phyloP scores from a whole-genome alignment of 2,329 filamentous ascomycete genomes.

The Biscogniauxia marginata region DNA sequence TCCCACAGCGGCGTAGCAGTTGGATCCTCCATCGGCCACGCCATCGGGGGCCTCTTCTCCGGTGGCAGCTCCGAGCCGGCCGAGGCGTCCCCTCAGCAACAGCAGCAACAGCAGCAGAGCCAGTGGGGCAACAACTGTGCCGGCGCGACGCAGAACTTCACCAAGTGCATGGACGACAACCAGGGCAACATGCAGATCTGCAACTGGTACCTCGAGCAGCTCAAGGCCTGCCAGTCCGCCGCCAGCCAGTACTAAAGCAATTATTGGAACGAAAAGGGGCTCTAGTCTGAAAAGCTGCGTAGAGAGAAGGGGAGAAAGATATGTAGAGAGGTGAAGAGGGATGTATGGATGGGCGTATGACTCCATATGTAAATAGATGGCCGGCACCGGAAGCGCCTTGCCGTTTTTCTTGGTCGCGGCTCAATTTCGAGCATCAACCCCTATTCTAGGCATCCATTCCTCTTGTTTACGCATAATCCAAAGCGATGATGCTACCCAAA shows the following conservation, averaged over 20 bases:
- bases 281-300: too few species aligned
- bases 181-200: conserved; percentile 92
- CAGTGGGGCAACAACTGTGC: conserved; percentile 68
- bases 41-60: conserved; percentile 80
- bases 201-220: conserved; percentile 96
- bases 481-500: too few species aligned
- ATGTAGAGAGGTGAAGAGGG: too few species aligned
- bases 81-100: conserved; percentile 52
- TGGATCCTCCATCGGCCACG: conserved; percentile 92
- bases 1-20: conserved; percentile 83
- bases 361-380: too few species aligned
- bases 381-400: too few species aligned
- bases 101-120: conserved; percentile 50
- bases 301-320: too few species aligned
- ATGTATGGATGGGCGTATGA: too few species aligned
- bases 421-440: too few species aligned
- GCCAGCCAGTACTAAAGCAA: conserved; percentile 64
- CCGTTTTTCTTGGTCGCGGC: too few species aligned
- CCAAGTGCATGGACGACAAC: conserved; percentile 95
- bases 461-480: too few species aligned
- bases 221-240: conserved; percentile 84
- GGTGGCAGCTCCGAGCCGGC: conserved; percentile 64
- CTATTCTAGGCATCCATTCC: too few species aligned
- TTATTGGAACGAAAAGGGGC: too few species aligned
- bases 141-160: conserved; percentile 79